phyloP scores from a whole-genome alignment of 257 asterid genomes.

The Nicotiana tomentosiformis region DNA sequence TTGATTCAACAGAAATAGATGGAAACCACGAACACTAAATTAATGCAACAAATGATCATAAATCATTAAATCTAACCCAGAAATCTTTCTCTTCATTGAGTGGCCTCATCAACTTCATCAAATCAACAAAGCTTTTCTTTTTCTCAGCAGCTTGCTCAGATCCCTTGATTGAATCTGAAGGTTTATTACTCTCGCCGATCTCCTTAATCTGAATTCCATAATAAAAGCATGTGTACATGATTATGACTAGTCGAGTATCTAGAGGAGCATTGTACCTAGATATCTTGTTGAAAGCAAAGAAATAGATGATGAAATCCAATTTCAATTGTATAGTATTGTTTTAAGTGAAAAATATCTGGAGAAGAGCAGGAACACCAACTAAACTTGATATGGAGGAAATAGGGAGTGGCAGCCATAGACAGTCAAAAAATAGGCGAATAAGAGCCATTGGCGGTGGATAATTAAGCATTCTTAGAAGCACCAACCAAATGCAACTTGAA shows the following conservation, averaged over 20 bases:
- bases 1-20: not conserved
- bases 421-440: too few species aligned
- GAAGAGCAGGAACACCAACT: not conserved
- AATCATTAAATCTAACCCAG: constrained; percentile 87
- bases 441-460: too few species aligned
- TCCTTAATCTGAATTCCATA: constrained; percentile 56
- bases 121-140: constrained; percentile 61
- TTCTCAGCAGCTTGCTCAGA: constrained; percentile 64
- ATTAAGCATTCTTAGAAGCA: not conserved
- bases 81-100: constrained; percentile 79
- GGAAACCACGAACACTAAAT: not conserved
- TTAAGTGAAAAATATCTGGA: not conserved
- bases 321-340: not conserved
- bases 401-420: not conserved
- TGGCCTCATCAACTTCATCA: constrained; percentile 75
- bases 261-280: not conserved
- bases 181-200: constrained; percentile 47
- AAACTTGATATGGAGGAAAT: not conserved
- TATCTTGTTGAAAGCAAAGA: not conserved
- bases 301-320: not conserved
- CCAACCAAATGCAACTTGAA: not conserved
- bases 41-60: not conserved
- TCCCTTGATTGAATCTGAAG: constrained; percentile 44
- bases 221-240: not conserved
- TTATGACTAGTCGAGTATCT: not conserved